Percentiles rank a stretch among this genome's conserved stretches.
These are phyloP conservation scores for Scheffersomyces segobiensis DNA, from an alignment of 1,139 yeast genomes.

Conservation along the genomic window DNA sequence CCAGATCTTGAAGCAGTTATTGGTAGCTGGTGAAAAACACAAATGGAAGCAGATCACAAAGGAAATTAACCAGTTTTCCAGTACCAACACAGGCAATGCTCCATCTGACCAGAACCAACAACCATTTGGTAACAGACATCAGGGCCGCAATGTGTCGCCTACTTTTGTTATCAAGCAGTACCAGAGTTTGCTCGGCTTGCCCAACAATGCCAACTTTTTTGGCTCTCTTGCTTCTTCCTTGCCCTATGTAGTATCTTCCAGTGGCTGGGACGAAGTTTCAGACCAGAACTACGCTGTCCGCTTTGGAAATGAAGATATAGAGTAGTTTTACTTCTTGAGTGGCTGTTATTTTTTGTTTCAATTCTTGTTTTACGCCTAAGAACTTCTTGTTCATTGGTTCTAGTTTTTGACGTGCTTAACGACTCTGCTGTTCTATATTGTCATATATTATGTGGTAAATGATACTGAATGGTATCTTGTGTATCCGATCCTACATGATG, in stretches of 20 bases:
- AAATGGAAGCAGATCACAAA: constrained; percentile 51
- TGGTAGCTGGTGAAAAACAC: constrained; percentile 44
- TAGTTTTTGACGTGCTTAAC: background rate
- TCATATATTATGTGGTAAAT: background rate
- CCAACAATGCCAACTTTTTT: constrained; percentile 39
- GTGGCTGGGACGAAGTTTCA: constrained; percentile 41
- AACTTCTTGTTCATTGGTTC: background rate
- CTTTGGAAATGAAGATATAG: constrained; percentile 15
- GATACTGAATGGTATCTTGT: background rate
- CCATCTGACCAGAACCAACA: constrained; percentile 9
- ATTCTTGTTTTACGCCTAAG: background rate
- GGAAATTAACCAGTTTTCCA: constrained; percentile 36
- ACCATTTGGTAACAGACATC: constrained; percentile 8
- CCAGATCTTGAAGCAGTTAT: constrained; percentile 38
- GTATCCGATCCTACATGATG: background rate
- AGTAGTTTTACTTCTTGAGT: constrained; percentile 1
- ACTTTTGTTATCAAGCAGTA: constrained; percentile 48
- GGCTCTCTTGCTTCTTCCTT: constrained; percentile 43
- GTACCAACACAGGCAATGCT: constrained; percentile 8
- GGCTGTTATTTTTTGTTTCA: background rate
- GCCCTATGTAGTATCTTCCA: constrained; percentile 39
- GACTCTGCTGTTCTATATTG: background rate
- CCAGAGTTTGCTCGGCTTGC: constrained; percentile 42
- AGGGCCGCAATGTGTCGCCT: constrained; percentile 41
- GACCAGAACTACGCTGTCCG: constrained; percentile 17